phyloP scores from a whole-genome alignment of 768 basidiomycete genomes.

The Mycena metata region DNA sequence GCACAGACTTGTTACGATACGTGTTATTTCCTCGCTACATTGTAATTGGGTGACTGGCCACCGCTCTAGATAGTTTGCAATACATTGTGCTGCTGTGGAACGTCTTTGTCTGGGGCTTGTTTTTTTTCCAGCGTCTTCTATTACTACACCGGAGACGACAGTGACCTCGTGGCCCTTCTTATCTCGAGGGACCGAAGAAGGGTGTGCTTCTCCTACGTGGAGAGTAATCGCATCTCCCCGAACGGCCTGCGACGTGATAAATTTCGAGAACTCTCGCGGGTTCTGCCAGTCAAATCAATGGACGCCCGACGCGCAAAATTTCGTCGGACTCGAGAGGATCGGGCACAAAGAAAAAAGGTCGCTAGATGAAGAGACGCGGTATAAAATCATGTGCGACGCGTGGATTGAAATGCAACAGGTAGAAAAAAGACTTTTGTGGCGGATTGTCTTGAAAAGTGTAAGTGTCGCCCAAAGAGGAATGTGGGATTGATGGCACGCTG shows the following conservation, averaged over 20 bases:
- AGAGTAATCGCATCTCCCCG: constrained; percentile 8
- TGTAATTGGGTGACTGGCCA: constrained; percentile 20
- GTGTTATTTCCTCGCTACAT: constrained; percentile 6
- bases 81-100: not conserved
- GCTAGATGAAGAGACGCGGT: constrained; percentile 6
- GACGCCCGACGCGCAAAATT: not conserved
- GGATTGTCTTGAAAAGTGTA: constrained; percentile 4
- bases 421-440: not conserved
- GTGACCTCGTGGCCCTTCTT: not conserved
- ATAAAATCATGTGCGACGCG: constrained; percentile 9
- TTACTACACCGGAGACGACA: constrained; percentile 3
- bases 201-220: constrained; percentile 7
- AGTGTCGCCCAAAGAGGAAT: constrained; percentile 15
- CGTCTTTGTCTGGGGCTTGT: not conserved
- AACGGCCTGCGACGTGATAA: constrained; percentile 31
- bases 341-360: not conserved
- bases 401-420: constrained; percentile 6
- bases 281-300: constrained; percentile 1
- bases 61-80: constrained; percentile 19
- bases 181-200: constrained; percentile 12
- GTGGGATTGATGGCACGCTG: constrained; percentile 2
- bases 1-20: constrained; percentile 32
- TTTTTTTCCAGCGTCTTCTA: not conserved
- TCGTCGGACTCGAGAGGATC: not conserved
- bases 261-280: constrained; percentile 12